Evolutionary conservation across 1,139 yeast species (phyloP).

Genomic region (Saccharomyces hybrid): DNA sequence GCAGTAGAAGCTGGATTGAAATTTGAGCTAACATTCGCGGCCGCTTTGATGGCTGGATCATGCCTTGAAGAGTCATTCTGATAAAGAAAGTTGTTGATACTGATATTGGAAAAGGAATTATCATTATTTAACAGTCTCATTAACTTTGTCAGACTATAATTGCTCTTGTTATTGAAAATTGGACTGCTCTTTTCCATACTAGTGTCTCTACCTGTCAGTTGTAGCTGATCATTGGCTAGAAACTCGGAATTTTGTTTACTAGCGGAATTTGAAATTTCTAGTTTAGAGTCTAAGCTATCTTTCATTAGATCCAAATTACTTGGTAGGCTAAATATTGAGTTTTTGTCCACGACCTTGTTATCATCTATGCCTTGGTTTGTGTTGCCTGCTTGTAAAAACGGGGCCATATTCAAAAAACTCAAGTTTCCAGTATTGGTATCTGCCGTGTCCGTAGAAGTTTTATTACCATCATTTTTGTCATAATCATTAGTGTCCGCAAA

Average conservation of each 20-base stretch:
- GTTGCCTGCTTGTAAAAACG: neutral
- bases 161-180: slow-evolving; percentile 1
- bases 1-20: neutral
- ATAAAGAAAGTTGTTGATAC: neutral
- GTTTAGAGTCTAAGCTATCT: neutral
- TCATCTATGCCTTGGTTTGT: neutral
- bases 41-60: neutral
- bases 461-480: neutral
- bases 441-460: neutral
- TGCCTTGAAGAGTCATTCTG: neutral
- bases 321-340: neutral
- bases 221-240: neutral
- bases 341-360: neutral
- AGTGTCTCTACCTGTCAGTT: neutral
- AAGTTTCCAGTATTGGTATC: neutral
- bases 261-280: neutral
- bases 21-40: neutral
- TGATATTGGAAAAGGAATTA: neutral
- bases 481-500: neutral
- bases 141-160: slow-evolving; percentile 4
- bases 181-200: neutral
- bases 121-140: slow-evolving; percentile 5
- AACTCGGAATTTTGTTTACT: neutral
- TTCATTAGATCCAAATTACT: slow-evolving; percentile 3
- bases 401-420: neutral